A percentile compares a stretch with the other conserved stretches of the same genome.
Evolutionary conservation across 2,329 filamentous ascomycete genomes (phyloP).

Genomic region (Penicillium sp.): DNA sequence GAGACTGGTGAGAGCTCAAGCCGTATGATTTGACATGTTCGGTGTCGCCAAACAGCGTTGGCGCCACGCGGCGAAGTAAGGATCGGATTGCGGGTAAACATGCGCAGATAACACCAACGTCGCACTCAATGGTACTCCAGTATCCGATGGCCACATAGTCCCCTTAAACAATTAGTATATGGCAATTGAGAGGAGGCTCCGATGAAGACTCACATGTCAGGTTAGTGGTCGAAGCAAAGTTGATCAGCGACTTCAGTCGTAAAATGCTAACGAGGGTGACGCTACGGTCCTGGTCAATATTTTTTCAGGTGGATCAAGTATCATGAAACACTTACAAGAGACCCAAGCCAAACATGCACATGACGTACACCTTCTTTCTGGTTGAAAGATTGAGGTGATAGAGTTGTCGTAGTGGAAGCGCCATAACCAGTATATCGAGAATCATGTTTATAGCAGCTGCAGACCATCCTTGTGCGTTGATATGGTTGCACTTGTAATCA

Average conservation of each 20-base stretch:
- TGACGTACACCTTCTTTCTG: slow-evolving; percentile 32
- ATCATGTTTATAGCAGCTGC: slow-evolving; percentile 34
- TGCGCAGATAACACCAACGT: slow-evolving; percentile 32
- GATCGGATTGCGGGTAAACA: slow-evolving; percentile 37
- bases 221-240: slow-evolving; percentile 44
- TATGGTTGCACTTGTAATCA: slow-evolving; percentile 35
- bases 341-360: slow-evolving; percentile 40
- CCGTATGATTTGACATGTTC: slow-evolving; percentile 13
- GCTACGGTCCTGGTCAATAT: slow-evolving; percentile 22
- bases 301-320: background rate
- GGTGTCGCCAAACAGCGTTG: slow-evolving; percentile 37
- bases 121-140: slow-evolving; percentile 33
- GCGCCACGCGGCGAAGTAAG: slow-evolving; percentile 39
- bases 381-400: slow-evolving; percentile 27
- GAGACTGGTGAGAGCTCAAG: slow-evolving; percentile 10
- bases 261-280: slow-evolving; percentile 49
- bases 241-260: slow-evolving; percentile 45
- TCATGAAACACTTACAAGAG: slow-evolving; percentile 31
- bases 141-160: slow-evolving; percentile 31
- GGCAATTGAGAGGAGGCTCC: fast-evolving
- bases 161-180: slow-evolving; percentile 17
- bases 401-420: slow-evolving; percentile 29
- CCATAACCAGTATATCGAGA: slow-evolving; percentile 31
- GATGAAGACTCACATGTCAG: slow-evolving; percentile 32
- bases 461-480: slow-evolving; percentile 40